Evolutionary conservation across 768 basidiomycete genomes (phyloP).

Genomic region (Trametes villosa): DNA sequence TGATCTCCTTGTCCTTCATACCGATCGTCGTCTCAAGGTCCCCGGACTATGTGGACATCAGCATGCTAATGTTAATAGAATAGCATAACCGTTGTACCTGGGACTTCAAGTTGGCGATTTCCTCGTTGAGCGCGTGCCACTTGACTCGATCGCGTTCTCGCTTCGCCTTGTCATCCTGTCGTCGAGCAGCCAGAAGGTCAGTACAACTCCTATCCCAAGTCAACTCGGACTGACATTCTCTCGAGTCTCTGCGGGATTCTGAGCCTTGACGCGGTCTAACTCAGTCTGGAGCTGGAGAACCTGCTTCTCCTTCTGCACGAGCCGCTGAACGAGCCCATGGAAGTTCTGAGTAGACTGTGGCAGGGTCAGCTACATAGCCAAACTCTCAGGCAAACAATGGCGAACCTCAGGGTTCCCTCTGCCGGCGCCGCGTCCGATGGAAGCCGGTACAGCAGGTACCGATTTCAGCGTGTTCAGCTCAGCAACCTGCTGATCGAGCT

Average conservation of each 20-base stretch:
- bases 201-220: too few relatives aligned
- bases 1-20: slow-evolving; percentile 72
- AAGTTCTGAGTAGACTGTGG: slow-evolving; percentile 50
- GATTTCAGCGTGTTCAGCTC: slow-evolving; percentile 70
- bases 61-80: neutral
- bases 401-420: slow-evolving; percentile 63
- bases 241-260: slow-evolving; percentile 57
- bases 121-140: slow-evolving; percentile 73
- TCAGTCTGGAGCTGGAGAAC: slow-evolving; percentile 75
- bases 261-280: slow-evolving; percentile 62
- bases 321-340: slow-evolving; percentile 75
- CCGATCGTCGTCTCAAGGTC: slow-evolving; percentile 53
- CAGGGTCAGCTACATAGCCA: neutral
- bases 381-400: neutral
- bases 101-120: slow-evolving; percentile 70
- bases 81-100: slow-evolving; percentile 50
- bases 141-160: slow-evolving; percentile 77
- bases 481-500: slow-evolving; percentile 65
- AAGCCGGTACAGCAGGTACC: slow-evolving; percentile 44
- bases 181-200: too few relatives aligned
- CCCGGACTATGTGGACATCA: slow-evolving; percentile 46
- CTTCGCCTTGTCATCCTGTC: slow-evolving; percentile 72
- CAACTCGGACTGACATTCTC: slow-evolving; percentile 63
- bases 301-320: slow-evolving; percentile 86
- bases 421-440: slow-evolving; percentile 45